Evolutionary conservation across 805 yeast genomes (phyloP), one percentile per base, ranked within the genome.

Genomic region (Saccharomycopsis sp.): DNA sequence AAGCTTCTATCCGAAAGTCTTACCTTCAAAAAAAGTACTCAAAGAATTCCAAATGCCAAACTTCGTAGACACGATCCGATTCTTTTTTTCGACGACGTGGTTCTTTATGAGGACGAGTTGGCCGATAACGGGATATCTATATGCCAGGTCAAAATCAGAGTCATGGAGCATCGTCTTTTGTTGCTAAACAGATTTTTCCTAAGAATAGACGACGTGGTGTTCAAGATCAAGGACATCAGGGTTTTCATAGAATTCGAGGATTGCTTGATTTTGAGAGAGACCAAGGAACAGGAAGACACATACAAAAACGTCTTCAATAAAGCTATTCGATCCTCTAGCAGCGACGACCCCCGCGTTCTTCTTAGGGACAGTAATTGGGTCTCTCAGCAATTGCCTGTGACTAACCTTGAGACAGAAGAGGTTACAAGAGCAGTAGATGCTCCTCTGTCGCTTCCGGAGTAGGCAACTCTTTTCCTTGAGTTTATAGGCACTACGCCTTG

Each of bases 51-150:
- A 0, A 64, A 89, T 18, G 82, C 83, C 14, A 83, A 84, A 67
- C 75, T 94, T 46, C 75, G 81, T 40, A 74, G 77, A 58, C 90
- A 86, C 4, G 97, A 90, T 65, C 96, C 96, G 1, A 94, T 94
- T 50, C 67, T 90, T 56, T 91, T 89, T 69, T 94, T 82, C 67
- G 97, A 91, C 67, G 97, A 92, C 65, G 82, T 90, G 75, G 82
- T 89, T 4, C 73, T 94, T 34, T 94, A 81, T 68, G 99, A 94
- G 68, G 99, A 94, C 67, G 99, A 94, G 69, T 75, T 94, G 57
- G 98, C 96, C 2, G 99, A 94, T 69, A 94, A 92, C 69, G 99
- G 99, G 5, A 87, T 90, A 16, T 82, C 95, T 0, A 79, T 89
- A 56, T 72, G 89, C 56, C 82, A 83, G 55, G 83, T 85, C 40